These are phyloP conservation scores for Incumbomyces delicatus DNA, from an alignment of 2,329 filamentous ascomycete species.

Conservation along the genomic window DNA sequence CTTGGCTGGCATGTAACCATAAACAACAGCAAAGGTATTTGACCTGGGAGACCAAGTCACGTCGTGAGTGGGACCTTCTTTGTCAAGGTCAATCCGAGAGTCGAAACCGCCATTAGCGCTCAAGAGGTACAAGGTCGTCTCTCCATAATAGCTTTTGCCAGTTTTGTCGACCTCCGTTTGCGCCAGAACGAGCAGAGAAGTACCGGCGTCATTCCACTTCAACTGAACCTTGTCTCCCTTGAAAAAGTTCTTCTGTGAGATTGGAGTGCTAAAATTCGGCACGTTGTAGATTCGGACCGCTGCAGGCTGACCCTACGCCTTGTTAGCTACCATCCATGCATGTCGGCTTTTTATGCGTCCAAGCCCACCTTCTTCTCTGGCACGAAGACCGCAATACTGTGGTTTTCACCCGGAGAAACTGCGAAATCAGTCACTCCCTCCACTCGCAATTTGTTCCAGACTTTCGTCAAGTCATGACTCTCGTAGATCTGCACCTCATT, in stretches of 20 bases:
- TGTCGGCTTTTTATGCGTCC: no score
- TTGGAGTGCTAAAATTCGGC: slow-evolving; percentile 68
- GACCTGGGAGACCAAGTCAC: slow-evolving; percentile 98
- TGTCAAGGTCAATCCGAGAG: slow-evolving; percentile 82
- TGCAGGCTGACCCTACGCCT: slow-evolving; percentile 73
- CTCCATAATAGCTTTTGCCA: slow-evolving; percentile 98
- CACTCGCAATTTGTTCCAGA: slow-evolving; percentile 91
- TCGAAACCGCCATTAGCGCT: slow-evolving; percentile 88
- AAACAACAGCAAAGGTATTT: slow-evolving; percentile 94
- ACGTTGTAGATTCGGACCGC: slow-evolving; percentile 91
- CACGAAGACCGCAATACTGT: slow-evolving; percentile 88
- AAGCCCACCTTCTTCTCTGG: slow-evolving; percentile 97
- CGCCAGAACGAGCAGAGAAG: slow-evolving; percentile 83
- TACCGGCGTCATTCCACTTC: slow-evolving; percentile 93
- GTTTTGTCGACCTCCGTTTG: slow-evolving; percentile 97
- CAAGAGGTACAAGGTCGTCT: slow-evolving; percentile 92
- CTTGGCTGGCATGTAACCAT: slow-evolving; percentile 98
- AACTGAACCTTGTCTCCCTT: slow-evolving; percentile 98
- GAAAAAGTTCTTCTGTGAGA: slow-evolving; percentile 98
- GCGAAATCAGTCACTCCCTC: slow-evolving; percentile 88
- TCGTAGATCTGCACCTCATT: slow-evolving; percentile 98
- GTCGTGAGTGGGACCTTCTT: slow-evolving; percentile 95
- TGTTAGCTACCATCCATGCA: not conserved
- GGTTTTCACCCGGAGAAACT: slow-evolving; percentile 76
- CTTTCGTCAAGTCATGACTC: slow-evolving; percentile 70